A percentile compares a stretch with the other conserved stretches of the same genome.
These are phyloP conservation scores for Ceratocystis eucalypticola DNA, from an alignment of 2,329 filamentous ascomycete species.

Conservation along the genomic window DNA sequence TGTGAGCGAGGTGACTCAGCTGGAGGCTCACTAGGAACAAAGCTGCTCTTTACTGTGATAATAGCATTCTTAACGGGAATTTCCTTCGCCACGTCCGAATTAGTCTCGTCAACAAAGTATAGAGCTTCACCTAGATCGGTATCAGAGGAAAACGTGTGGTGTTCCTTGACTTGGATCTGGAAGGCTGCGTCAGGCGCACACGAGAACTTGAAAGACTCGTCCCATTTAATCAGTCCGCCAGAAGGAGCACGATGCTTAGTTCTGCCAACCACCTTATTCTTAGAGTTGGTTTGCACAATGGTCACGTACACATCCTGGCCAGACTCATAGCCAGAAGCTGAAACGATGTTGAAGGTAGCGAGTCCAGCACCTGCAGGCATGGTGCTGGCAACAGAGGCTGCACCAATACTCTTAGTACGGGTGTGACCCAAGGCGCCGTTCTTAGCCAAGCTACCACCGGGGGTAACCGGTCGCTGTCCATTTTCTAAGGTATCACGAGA, in stretches of 20 bases:
- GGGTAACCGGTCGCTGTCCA: conserved; percentile 17
- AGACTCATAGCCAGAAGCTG: conserved; percentile 63
- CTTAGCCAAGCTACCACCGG: conserved; percentile 23
- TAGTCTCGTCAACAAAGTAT: conserved; percentile 84
- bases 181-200: conserved; percentile 77
- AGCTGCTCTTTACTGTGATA: conserved; percentile 62
- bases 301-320: conserved; percentile 66
- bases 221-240: conserved; percentile 51
- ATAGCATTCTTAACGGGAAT: conserved; percentile 59
- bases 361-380: conserved; percentile 55
- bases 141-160: conserved; percentile 72
- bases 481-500: conserved; percentile 25
- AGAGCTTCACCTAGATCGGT: conserved; percentile 69
- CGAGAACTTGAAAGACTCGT: conserved; percentile 64
- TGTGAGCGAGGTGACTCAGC: conserved; percentile 35
- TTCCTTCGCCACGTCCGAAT: conserved; percentile 54
- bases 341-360: conserved; percentile 67
- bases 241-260: conserved; percentile 76
- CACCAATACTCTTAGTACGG: conserved; percentile 47
- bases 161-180: conserved; percentile 72
- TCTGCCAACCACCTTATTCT: conserved; percentile 73
- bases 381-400: conserved; percentile 53
- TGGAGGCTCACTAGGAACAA: conserved; percentile 34
- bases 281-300: conserved; percentile 52
- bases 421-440: conserved; percentile 28